Evolutionary conservation across 2,329 filamentous ascomycete genomes (phyloP), one percentile per base, ranked within the genome.

Genomic region (Westerdykella aurantiaca): DNA sequence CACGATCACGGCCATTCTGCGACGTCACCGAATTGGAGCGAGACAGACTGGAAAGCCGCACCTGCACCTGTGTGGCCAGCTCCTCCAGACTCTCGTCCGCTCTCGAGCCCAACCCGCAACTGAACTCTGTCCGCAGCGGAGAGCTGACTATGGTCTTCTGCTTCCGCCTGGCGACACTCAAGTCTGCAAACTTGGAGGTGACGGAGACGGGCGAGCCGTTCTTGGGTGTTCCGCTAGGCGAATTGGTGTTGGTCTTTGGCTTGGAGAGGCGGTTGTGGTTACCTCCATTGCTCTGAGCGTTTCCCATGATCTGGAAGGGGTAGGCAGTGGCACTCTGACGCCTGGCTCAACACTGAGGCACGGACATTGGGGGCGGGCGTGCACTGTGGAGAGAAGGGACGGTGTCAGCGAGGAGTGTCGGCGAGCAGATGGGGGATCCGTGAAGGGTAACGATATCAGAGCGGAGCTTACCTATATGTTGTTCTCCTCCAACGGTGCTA

Each of bases 221-320:
- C 35, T 43, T 38, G 37, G 47, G 43, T 47, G 49, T 37, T 14
- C 22, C 16, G 23, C 29, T 41, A 34, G 52, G 54, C 14, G 61
- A 63, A 40, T 66, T 65, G 23, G 56, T 58, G 46, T 63, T 66
- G 9, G 64, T 67, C 50, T 58, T 66, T 6, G 64, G 63, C 48
- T 67, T 67, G 18, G 57, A 58, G 31, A 67, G 56, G 46, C 55
- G 53, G 47, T 66, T 56, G 38, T 58, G 50, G 37, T 21, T 12
- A 31, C 14, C 37, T 31, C 48, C 37, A 31, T 48, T 49, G 47
- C 55, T 61, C 44, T 61, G 56, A 16, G 54, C 51, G 50, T 63
- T 65, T 29, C 60, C 60, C 60, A 64, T 66, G 33, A 9, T 29
- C 33, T 14, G 33, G n/a, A 14, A 9, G 17, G 33, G 38, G 34